Evolutionary conservation across 2,329 filamentous ascomycete genomes (phyloP), one percentile per base, ranked within the genome.

Genomic region (Arthrobotrys conoides): DNA sequence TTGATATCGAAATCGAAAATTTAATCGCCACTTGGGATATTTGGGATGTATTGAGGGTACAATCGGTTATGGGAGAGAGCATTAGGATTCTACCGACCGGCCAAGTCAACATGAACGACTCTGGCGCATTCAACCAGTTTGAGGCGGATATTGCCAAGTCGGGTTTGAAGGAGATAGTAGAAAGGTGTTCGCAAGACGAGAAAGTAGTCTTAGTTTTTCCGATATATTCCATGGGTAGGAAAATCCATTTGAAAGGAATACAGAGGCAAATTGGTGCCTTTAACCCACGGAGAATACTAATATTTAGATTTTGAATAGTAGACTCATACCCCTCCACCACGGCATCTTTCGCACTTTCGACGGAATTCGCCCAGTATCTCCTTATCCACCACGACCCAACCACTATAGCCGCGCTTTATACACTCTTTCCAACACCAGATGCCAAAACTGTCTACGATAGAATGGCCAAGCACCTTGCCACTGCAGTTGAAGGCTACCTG

Each of bases 281-380:
- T 3, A 36, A 10, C 1, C 9, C 8, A 36, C 4, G 9, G 16
- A 12, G 9, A 16, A 66, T 66, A n/a, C 38, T 64, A 16, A 64
- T 33, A 36, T 22, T 22, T 9, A n/a, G 16, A 51, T 0, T 20
- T 6, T 20, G 0, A 24, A 61, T 20, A 68, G 64, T 68, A 36
- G 71, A 69, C 33, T 55, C 64, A n/a, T 27, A 57, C 33, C 33
- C 55, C 30, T 55, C 46, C 3, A 76, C 20, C 9, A 20, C 22
- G 8, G 57, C 49, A 20, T 66, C 38, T 1, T 57, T 77, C n/a
- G 57, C 66, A 3, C 72, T 77, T 46, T 22, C 59, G 1, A 44
- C 63, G 3, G 67, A 63, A 20, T 77, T 77, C 24, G 59, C 66
- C 24, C 59, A 71, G n/a, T 71, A 77, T 36, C 72, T 77, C n/a